Conservation (phyloP, 2,329 filamentous ascomycete species). For the Pseudocercospora pini-densiflorae region DNA sequence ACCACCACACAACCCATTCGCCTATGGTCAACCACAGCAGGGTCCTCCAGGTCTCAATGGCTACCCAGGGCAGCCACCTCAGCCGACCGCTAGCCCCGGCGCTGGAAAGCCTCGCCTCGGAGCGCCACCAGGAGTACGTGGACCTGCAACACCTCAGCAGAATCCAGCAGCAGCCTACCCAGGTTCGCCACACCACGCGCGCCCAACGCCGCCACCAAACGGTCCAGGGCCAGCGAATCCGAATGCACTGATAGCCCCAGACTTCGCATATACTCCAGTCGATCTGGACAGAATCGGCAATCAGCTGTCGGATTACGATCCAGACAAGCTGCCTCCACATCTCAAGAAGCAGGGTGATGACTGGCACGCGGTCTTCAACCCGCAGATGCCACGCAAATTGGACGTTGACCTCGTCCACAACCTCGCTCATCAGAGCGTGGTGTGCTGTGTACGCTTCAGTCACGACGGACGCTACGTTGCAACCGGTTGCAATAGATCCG, state of each 20-base stretch:
- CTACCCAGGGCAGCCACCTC: conserved; percentile 84
- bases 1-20: conserved; percentile 71
- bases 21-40: conserved; percentile 64
- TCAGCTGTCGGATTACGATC: conserved; percentile 82
- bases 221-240: conserved; percentile 27
- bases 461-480: conserved; percentile 94
- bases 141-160: conserved; percentile 89
- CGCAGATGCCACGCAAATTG: conserved; percentile 81
- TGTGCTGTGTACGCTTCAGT: conserved; percentile 98
- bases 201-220: conserved; percentile 70
- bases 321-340: conserved; percentile 80
- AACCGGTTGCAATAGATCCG: conserved; percentile 96
- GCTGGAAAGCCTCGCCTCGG: conserved; percentile 66
- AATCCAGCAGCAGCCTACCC: conserved; percentile 86
- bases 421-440: conserved; percentile 90
- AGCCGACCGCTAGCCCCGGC: conserved; percentile 84
- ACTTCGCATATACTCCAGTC: conserved; percentile 41
- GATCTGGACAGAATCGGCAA: conserved; percentile 61
- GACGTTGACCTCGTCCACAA: conserved; percentile 96
- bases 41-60: conserved; percentile 65
- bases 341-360: conserved; percentile 88
- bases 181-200: conserved; percentile 85
- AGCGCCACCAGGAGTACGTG: conserved; percentile 39
- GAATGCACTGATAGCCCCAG: conserved; percentile 34
- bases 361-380: conserved; percentile 96